Evolutionary conservation across 139 green algal genomes (phyloP), one percentile per base, ranked within the genome.

Genomic region (Tetradesmus lagerheimii): DNA sequence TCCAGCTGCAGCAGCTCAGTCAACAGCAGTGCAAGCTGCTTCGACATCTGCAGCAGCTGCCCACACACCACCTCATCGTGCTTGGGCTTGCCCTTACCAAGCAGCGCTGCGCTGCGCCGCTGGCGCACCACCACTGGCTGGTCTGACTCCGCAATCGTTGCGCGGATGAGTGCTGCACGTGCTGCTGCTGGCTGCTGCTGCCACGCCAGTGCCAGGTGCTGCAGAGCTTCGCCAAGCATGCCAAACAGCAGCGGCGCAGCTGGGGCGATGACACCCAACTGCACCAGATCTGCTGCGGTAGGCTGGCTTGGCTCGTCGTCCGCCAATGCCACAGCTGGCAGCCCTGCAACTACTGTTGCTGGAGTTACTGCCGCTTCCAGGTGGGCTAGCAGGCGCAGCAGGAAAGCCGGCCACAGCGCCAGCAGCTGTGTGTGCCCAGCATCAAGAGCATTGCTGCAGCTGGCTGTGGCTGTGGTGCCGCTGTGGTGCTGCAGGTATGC

Each of bases 1-100:
- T 87, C 82, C 53, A 87, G 38, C 57, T 87, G 82, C 35, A 87
- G 57, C 53, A 87, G 82, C 35, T 87, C 53, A 47, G 39, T n/a
- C 82, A 87, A 35, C 82, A 87, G 50, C 66, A 74, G 31, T 38
- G 82, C 82, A 57, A 87, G 53, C 53, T 78, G 53, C 38, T 57
- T 87, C 38, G 35, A 18, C 82, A 87, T 71, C 82, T 78, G 35
- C 82, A 87, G 53, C 82, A 87, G 39, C 57, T 87, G 53, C 1
- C 82, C 38, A 25, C 64, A 41, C 34, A 25, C 57, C 18, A 35
- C 35, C 82, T 87, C 82, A 53, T 8, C 27, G 6, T 18, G 9
- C 53, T 78, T 77, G 57, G 82, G 82, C 57, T 87, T 87, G 18
- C 31, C 53, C 35, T 87, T 87, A 5, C 82, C 82, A 35, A 87